Percentiles rank a stretch among this genome's conserved stretches.
Conservation (phyloP, 1,284 basidiomycete species). For the Marasmius fiardii region DNA sequence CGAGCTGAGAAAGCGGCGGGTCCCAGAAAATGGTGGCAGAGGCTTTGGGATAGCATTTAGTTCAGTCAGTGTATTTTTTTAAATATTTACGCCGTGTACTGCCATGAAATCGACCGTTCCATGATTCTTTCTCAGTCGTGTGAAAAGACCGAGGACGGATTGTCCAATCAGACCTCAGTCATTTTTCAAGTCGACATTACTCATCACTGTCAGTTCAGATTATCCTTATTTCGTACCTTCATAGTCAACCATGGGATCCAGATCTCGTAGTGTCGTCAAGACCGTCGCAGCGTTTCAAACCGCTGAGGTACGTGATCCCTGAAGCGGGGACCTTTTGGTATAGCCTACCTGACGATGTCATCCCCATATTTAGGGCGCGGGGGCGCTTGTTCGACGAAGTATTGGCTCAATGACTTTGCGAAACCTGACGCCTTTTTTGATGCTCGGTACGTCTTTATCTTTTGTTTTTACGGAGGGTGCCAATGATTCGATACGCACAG, state of each 20-base stretch:
- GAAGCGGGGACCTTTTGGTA: no score
- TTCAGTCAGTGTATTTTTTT: slow-evolving; percentile 30
- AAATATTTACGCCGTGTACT: slow-evolving; percentile 19
- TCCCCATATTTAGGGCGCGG: slow-evolving; percentile 58
- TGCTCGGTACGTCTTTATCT: slow-evolving; percentile 42
- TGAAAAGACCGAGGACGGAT: no score
- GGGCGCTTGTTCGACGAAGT: slow-evolving; percentile 84
- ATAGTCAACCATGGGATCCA: slow-evolving; percentile 13
- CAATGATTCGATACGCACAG: slow-evolving; percentile 22
- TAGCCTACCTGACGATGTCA: no score
- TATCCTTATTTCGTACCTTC: neutral
- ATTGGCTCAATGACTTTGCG: slow-evolving; percentile 77
- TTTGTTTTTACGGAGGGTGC: neutral
- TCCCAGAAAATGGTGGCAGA: slow-evolving; percentile 31
- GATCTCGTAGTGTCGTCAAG: slow-evolving; percentile 72
- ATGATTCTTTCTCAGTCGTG: no score
- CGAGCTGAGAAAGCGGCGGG: slow-evolving; percentile 35
- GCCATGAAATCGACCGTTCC: no score
- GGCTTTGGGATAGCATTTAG: slow-evolving; percentile 25
- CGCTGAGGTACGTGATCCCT: slow-evolving; percentile 66
- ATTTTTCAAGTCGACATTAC: no score
- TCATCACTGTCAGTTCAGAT: no score
- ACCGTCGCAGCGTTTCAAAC: slow-evolving; percentile 79
- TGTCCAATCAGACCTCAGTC: no score
- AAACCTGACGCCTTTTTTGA: slow-evolving; percentile 89